Evolutionary conservation across 192 early-diverging fungal genomes (phyloP), one percentile per base, ranked within the genome.

Genomic region (Dispira simplex): DNA sequence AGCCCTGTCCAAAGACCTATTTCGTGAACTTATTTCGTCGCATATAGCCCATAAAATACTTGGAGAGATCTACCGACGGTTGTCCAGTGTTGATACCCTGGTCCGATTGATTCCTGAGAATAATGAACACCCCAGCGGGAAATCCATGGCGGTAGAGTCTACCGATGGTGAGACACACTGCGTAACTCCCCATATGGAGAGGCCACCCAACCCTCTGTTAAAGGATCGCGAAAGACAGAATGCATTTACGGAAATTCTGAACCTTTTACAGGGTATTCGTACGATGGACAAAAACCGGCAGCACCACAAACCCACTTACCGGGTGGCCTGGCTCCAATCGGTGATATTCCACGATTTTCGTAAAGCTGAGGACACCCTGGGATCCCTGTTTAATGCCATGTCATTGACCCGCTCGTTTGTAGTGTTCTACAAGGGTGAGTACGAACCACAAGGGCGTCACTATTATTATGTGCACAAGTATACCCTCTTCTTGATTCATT

Each of bases 381-480:
- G 18, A 1, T 8, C 59, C 18, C 59, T 62, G 26, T 62, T 62
- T 43, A 62, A 62, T n/a, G 59, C 59, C 10, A 43, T 39, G 6
- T 62, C 59, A 16, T 8, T 62, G 28, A 62, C 59, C 44, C 44
- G 46, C 23, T 44, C 59, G n/a, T 62, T 62, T 39, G 26, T 62
- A 11, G 46, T 21, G n/a, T 62, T 62, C 23, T 62, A 62, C 44
- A 62, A 62, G 59, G 46, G 44, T 21, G 59, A 62, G 32, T 18
- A 21, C 26, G 59, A 62, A 44, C 14, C 16, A 1, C 59, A 43
- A 11, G 59, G 59, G 26, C 59, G 26, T 16, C 59, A 62, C 44
- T 62, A 62, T 43, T 62, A 46, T 45, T 62, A 62, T 20, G 59
- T 25, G 16, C 59, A 62, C 59, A 62, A 62, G 44, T 62, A 62